These are phyloP conservation scores for Teunomyces pallodes DNA, from an alignment of 805 yeast genomes.

Conservation along the genomic window DNA sequence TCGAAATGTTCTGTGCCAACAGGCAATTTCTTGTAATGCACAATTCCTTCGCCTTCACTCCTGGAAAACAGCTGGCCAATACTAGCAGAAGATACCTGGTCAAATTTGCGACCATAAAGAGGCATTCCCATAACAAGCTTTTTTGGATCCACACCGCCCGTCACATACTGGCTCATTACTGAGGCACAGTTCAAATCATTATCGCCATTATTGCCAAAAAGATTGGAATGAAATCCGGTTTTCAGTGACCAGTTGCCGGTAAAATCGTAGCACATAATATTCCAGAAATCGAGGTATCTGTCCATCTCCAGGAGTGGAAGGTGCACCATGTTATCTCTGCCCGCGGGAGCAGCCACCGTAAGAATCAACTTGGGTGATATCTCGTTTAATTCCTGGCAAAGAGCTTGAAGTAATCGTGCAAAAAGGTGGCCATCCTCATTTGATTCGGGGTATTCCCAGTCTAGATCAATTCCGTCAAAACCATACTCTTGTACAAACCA, in stretches of 20 bases:
- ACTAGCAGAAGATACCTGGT: slow-evolving; percentile 31
- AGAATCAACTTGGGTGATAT: slow-evolving; percentile 40
- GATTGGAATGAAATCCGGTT: slow-evolving; percentile 69
- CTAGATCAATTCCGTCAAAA: slow-evolving; percentile 90
- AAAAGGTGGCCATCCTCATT: slow-evolving; percentile 45
- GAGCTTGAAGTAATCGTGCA: slow-evolving; percentile 38
- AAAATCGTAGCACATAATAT: slow-evolving; percentile 90
- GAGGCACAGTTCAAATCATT: slow-evolving; percentile 46
- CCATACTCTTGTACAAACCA: slow-evolving; percentile 50
- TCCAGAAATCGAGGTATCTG: slow-evolving; percentile 63
- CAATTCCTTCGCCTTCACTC: slow-evolving; percentile 23
- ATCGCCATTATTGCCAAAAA: slow-evolving; percentile 43
- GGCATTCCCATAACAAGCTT: slow-evolving; percentile 86
- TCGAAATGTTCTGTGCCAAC: slow-evolving; percentile 52
- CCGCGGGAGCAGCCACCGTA: slow-evolving; percentile 78
- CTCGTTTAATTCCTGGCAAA: slow-evolving; percentile 40
- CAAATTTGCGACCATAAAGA: slow-evolving; percentile 59
- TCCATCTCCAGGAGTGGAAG: slow-evolving; percentile 57
- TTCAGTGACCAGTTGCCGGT: slow-evolving; percentile 67
- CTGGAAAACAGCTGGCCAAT: slow-evolving; percentile 40
- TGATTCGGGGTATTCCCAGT: slow-evolving; percentile 85
- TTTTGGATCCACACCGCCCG: slow-evolving; percentile 38
- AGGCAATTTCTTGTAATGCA: slow-evolving; percentile 59
- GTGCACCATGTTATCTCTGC: slow-evolving; percentile 40
- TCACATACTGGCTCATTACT: slow-evolving; percentile 45